A percentile compares a stretch with the other conserved stretches of the same genome.
Evolutionary conservation across 768 basidiomycete genomes (phyloP).

Genomic region (Candolleomyces efflorescens): DNA sequence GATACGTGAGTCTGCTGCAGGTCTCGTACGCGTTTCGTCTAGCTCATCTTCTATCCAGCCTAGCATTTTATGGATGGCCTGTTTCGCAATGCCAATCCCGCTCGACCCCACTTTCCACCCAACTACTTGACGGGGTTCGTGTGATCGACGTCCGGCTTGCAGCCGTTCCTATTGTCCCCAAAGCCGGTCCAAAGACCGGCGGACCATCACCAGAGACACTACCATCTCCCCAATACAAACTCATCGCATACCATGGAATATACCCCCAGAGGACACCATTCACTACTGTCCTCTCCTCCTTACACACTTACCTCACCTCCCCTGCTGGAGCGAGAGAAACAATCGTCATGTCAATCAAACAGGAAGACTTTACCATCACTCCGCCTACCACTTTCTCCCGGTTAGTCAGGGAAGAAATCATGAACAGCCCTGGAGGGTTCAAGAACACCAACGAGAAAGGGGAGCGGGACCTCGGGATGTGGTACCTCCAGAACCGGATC

Average conservation of each 20-base stretch:
- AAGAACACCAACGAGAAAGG: constrained; percentile 10
- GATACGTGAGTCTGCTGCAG: constrained; percentile 48
- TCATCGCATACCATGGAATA: constrained; percentile 77
- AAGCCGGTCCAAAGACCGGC: background rate
- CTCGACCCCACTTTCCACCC: constrained; percentile 54
- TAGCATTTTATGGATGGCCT: constrained; percentile 85
- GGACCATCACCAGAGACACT: background rate
- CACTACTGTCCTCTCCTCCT: constrained; percentile 52
- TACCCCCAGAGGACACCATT: constrained; percentile 71
- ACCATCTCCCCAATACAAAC: constrained; percentile 21
- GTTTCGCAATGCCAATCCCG: constrained; percentile 82
- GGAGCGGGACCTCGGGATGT: constrained; percentile 43
- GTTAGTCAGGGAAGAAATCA: constrained; percentile 64
- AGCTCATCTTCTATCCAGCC: constrained; percentile 31
- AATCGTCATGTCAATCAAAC: constrained; percentile 84
- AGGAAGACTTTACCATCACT: constrained; percentile 63
- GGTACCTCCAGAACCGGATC: constrained; percentile 80
- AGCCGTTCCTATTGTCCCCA: constrained; percentile 36
- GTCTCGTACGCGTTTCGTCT: background rate
- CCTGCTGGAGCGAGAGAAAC: constrained; percentile 61
- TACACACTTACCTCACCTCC: constrained; percentile 62
- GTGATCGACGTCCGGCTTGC: constrained; percentile 79
- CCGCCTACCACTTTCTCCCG: constrained; percentile 52
- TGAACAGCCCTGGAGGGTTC: constrained; percentile 45
- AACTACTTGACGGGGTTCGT: constrained; percentile 76